These are phyloP conservation scores for Lentinula boryana DNA, from an alignment of 768 basidiomycete species.

Conservation along the genomic window DNA sequence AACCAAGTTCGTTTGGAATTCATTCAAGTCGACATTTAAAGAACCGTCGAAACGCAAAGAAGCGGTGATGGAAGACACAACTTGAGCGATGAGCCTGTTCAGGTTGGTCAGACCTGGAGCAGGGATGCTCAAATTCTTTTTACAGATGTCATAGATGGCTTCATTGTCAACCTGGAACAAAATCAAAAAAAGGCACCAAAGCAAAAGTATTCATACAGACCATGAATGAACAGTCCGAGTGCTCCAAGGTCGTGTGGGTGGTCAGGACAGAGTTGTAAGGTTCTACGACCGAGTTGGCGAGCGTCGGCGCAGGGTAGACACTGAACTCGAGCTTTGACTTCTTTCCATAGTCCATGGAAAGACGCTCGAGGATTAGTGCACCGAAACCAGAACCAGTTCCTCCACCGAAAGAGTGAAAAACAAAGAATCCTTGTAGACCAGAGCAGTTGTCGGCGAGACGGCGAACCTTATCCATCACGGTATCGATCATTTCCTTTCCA, in stretches of 20 bases:
- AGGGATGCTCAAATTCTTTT: constrained; percentile 81
- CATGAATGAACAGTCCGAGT: constrained; percentile 99
- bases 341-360: constrained; percentile 98
- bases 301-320: constrained; percentile 92
- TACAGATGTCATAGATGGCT: constrained; percentile 99
- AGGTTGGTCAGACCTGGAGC: constrained; percentile 90
- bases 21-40: constrained; percentile 93
- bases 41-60: constrained; percentile 97
- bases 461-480: constrained; percentile 95
- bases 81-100: constrained; percentile 97
- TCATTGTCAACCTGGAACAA: constrained; percentile 85
- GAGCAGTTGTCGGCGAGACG: constrained; percentile 96
- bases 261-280: constrained; percentile 98
- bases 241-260: constrained; percentile 98
- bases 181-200: neutral
- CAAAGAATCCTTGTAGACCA: constrained; percentile 99
- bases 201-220: constrained; percentile 31
- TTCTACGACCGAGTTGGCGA: constrained; percentile 96
- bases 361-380: constrained; percentile 92
- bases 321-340: constrained; percentile 99
- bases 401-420: constrained; percentile 99
- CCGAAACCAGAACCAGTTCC: constrained; percentile 99
- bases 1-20: constrained; percentile 98
- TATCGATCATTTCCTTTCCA: constrained; percentile 97
- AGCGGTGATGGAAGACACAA: constrained; percentile 96